Conservation (phyloP, 176 grass and related monocot species). For the Saccharum spontaneum region DNA sequence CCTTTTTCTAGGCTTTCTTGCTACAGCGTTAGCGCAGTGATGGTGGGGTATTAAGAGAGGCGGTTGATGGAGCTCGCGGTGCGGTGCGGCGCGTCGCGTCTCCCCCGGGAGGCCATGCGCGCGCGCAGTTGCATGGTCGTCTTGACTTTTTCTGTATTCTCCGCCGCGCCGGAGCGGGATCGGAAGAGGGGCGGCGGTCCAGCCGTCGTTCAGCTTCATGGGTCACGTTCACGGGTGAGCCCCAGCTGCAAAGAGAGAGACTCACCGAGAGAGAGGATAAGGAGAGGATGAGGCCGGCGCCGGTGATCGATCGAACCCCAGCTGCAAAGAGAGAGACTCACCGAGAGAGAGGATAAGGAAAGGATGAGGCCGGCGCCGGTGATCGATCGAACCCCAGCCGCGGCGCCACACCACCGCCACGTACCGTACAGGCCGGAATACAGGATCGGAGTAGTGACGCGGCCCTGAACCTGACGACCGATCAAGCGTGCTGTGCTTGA, state of each 20-base stretch:
- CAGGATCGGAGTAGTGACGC: neutral
- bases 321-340: neutral
- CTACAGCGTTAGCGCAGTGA: neutral
- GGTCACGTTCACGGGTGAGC: neutral
- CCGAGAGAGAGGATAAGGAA: no score
- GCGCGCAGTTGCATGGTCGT: neutral
- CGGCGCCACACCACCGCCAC: neutral
- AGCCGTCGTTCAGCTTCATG: neutral
- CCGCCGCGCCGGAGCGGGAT: neutral
- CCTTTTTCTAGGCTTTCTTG: neutral
- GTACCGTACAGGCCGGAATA: no score
- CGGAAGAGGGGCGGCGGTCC: neutral
- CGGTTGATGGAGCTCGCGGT: neutral
- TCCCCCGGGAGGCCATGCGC: neutral
- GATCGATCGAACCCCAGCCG: neutral
- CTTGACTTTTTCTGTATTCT: constrained; percentile 11
- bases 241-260: neutral
- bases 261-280: no score
- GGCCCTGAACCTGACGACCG: neutral
- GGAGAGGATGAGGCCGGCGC: neutral
- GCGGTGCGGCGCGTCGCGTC: neutral
- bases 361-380: no score
- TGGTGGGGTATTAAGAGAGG: neutral
- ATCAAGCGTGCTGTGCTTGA: neutral
- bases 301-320: neutral